Evolutionary conservation across 2,329 filamentous ascomycete species (phyloP).

Genomic region (Laburnicola sp.): DNA sequence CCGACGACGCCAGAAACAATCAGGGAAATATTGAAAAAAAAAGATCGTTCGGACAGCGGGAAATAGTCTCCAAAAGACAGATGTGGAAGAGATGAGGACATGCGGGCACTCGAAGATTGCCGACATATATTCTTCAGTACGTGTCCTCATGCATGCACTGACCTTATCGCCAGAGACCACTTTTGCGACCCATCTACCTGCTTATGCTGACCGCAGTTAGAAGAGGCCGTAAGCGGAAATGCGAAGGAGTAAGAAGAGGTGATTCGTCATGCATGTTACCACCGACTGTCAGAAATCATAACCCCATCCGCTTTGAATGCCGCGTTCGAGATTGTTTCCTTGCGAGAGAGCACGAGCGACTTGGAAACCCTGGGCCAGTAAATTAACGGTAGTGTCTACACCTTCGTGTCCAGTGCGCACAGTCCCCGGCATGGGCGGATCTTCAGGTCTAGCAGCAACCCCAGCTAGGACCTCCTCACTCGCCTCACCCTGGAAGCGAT

Average conservation of each 20-base stretch:
- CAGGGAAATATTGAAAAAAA: too few species aligned
- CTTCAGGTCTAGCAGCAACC: constrained; percentile 45
- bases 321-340: constrained; percentile 23
- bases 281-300: constrained; percentile 29
- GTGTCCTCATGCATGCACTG: too few species aligned
- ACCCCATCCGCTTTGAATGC: constrained; percentile 39
- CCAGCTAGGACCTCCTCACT: constrained; percentile 50
- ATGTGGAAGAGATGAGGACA: too few species aligned
- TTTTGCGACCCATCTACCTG: too few species aligned
- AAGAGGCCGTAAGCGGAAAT: too few species aligned
- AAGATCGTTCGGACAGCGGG: too few species aligned
- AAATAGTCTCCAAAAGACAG: too few species aligned
- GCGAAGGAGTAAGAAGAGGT: background rate
- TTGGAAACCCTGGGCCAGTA: constrained; percentile 39
- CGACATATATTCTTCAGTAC: too few species aligned
- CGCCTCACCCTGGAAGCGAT: constrained; percentile 59
- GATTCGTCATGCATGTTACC: background rate
- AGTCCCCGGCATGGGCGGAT: constrained; percentile 46
- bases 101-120: too few species aligned
- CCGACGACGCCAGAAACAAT: too few species aligned
- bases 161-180: too few species aligned
- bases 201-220: too few species aligned
- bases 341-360: constrained; percentile 34
- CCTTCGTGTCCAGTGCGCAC: constrained; percentile 34
- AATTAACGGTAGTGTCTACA: constrained; percentile 37